These are phyloP conservation scores for Fragaria vesca DNA, from an alignment of 306 rosid species.

Conservation along the genomic window DNA sequence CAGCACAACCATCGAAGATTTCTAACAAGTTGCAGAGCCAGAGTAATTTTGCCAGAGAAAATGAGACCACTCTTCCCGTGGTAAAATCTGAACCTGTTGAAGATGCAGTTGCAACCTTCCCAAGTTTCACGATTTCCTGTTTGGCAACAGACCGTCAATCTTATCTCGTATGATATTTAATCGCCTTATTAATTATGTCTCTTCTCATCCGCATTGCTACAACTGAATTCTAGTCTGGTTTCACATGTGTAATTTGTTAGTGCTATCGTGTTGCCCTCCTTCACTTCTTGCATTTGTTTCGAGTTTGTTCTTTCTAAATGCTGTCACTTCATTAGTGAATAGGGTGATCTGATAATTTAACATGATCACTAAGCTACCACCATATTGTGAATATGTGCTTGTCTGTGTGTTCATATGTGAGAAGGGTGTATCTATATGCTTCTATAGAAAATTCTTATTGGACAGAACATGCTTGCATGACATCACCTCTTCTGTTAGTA, in stretches of 20 bases:
- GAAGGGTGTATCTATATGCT: not conserved
- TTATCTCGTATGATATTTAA: conserved; percentile 38
- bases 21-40: conserved; percentile 17
- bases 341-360: not conserved
- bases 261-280: not conserved
- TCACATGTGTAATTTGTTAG: not conserved
- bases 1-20: conserved; percentile 4
- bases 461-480: not conserved
- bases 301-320: not conserved
- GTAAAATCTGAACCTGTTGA: conserved; percentile 23
- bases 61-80: not conserved
- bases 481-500: not conserved
- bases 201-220: conserved; percentile 7
- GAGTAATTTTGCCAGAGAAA: conserved; percentile 13
- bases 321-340: not conserved
- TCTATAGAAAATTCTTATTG: not conserved
- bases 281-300: not conserved
- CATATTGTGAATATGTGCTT: not conserved
- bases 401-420: not conserved
- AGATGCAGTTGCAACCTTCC: conserved; percentile 13
- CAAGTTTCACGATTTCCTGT: conserved; percentile 30
- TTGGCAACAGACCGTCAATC: conserved; percentile 26
- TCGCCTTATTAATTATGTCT: conserved; percentile 4
- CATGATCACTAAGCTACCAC: not conserved
- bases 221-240: not conserved